Base-by-base conservation (phyloP, 768 basidiomycete species). In the Termitomyces bulborhizus region DNA sequence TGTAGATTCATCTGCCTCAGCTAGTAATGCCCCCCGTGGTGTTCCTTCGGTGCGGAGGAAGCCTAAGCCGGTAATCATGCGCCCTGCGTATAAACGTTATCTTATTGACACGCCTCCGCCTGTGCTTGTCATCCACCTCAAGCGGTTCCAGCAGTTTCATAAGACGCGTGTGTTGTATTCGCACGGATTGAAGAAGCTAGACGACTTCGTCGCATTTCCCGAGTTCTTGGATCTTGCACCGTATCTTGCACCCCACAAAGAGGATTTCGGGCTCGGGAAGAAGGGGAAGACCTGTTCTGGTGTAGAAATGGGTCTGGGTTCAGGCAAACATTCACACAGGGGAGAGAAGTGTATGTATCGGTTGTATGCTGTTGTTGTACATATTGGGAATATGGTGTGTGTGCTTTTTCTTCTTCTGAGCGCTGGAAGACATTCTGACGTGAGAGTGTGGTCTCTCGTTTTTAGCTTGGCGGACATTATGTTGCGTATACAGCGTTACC, bases 61-160 rank as follows among this genome's bases (percentile, higher is more conserved):
- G 57, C 60, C 69, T 7, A 78, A 82, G 56, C 90, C 89, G 34
- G 85, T 84, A 48, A 76, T 96, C 46, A 78, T 89, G 71, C 83
- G 91, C 1, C 79, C 90, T 1, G 92, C 93, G 4, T 93, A 92
- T 73, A 98, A 98, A 70, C 89, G 95, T 12, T 98, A 97, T 70
- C 84, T 98, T 56, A 90, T 98, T 67, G 82, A 86, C 15, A 78
- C 77, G 0, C 85, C 89, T 1, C 95, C 95, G 0, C 91, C 93
- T 0, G 80, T 97, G 32, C 82, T 98, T 54, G 90, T 95, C 49
- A 81, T 98, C 56, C 95, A 98, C 62, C 79, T 97, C 48, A 98
- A 98, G 73, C 82, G 95, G 45, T 98, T 98, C 72, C 92, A 96
- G 70, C 93, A 96, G 65, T 77, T 86, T 7, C 74, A 76, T 40